Evolutionary conservation across 2,329 filamentous ascomycete species (phyloP).

Genomic region (Niveomyces coronatus): DNA sequence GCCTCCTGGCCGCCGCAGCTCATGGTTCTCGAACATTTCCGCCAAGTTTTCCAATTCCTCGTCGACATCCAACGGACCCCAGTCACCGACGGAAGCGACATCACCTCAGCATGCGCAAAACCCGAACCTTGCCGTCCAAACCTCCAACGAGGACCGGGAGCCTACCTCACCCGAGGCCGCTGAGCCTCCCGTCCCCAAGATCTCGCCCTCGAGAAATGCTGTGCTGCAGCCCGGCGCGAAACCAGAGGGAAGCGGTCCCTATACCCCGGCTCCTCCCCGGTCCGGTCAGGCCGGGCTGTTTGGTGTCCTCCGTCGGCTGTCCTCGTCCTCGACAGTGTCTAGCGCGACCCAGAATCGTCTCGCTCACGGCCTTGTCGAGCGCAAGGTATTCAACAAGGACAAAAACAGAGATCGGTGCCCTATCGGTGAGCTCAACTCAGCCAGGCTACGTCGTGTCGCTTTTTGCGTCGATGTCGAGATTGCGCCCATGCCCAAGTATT

Average conservation of each 20-base stretch:
- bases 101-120: constrained; percentile 12
- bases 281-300: constrained; percentile 61
- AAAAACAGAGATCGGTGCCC: constrained; percentile 66
- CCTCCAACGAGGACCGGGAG: constrained; percentile 24
- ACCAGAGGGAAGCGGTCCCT: constrained; percentile 52
- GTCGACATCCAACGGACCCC: constrained; percentile 21
- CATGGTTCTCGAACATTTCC: constrained; percentile 89
- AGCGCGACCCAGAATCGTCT: constrained; percentile 18
- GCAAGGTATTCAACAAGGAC: constrained; percentile 78
- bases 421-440: constrained; percentile 67
- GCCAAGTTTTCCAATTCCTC: constrained; percentile 71
- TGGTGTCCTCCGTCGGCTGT: constrained; percentile 72
- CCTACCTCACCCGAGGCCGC: constrained; percentile 18
- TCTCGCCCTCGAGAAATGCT: constrained; percentile 43
- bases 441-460: constrained; percentile 76
- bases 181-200: constrained; percentile 38
- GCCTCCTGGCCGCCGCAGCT: constrained; percentile 50
- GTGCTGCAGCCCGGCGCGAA: constrained; percentile 47
- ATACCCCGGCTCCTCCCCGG: constrained; percentile 66
- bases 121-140: constrained; percentile 11
- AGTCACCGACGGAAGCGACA: constrained; percentile 10
- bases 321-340: constrained; percentile 46
- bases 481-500: constrained; percentile 72
- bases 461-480: constrained; percentile 98
- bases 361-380: constrained; percentile 62